These are phyloP conservation scores for Oligophagozyma castellii DNA, from an alignment of 1,139 yeast genomes.

Conservation along the genomic window DNA sequence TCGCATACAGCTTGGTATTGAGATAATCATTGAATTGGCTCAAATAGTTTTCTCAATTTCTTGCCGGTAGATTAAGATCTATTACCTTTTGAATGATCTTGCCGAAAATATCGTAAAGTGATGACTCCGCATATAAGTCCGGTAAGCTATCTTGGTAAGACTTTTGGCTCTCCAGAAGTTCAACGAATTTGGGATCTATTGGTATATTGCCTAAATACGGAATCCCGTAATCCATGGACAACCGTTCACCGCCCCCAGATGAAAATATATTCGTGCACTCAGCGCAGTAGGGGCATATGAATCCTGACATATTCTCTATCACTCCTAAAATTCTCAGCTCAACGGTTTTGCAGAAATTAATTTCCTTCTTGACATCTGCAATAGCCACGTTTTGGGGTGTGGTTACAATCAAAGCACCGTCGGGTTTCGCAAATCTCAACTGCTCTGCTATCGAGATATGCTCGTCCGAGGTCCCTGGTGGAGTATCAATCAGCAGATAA, in stretches of 20 bases:
- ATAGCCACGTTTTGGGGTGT: conserved; percentile 93
- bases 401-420: conserved; percentile 89
- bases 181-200: conserved; percentile 83
- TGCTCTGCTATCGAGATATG: conserved; percentile 96
- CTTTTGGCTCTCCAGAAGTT: conserved; percentile 48
- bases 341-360: conserved; percentile 83
- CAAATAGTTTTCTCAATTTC: not conserved
- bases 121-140: conserved; percentile 28
- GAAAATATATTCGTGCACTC: conserved; percentile 88
- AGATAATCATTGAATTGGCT: too few species aligned
- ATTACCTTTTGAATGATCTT: conserved; percentile 36
- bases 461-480: conserved; percentile 98
- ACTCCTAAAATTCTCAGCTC: conserved; percentile 69
- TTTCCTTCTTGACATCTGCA: conserved; percentile 86
- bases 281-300: conserved; percentile 84
- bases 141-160: conserved; percentile 16
- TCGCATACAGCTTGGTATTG: too few species aligned
- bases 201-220: conserved; percentile 80
- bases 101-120: conserved; percentile 36
- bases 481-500: conserved; percentile 85
- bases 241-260: conserved; percentile 76
- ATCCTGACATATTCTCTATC: conserved; percentile 95
- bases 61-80: conserved; percentile 11
- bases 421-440: conserved; percentile 60
- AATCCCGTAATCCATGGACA: conserved; percentile 48